phyloP scores from a whole-genome alignment of 352 stramenopile genomes.

The Phytopythium sindhum region DNA sequence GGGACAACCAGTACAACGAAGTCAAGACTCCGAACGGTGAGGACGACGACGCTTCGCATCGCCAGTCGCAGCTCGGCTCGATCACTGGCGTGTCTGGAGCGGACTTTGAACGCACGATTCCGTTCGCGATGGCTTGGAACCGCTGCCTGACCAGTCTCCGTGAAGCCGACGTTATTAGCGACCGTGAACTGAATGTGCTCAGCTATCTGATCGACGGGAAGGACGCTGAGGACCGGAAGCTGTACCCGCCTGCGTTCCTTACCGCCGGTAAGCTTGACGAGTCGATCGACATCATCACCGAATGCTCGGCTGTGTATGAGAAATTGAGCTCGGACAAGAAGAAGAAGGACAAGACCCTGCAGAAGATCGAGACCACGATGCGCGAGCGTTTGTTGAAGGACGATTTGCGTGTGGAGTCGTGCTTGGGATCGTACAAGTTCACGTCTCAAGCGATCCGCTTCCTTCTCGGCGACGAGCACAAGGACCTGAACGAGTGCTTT shows the following conservation, averaged over 20 bases:
- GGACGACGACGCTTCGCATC: conserved; percentile 53
- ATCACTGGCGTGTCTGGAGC: conserved; percentile 75
- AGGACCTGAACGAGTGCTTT: conserved; percentile 80
- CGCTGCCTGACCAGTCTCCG: conserved; percentile 69
- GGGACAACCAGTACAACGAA: conserved; percentile 55
- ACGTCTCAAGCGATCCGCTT: conserved; percentile 78
- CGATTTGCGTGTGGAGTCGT: conserved; percentile 75
- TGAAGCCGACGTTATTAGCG: conserved; percentile 79
- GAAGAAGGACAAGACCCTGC: conserved; percentile 84
- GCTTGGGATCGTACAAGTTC: conserved; percentile 87
- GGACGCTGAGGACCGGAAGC: conserved; percentile 62
- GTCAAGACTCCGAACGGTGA: conserved; percentile 63
- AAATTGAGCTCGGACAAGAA: conserved; percentile 86
- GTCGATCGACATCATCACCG: conserved; percentile 81
- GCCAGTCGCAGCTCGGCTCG: conserved; percentile 58
- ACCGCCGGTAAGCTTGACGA: conserved; percentile 86
- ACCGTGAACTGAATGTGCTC: conserved; percentile 82
- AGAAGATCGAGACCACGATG: conserved; percentile 88
- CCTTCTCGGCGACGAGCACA: conserved; percentile 81
- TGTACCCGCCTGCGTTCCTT: conserved; percentile 85
- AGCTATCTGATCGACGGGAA: conserved; percentile 87
- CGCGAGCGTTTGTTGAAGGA: conserved; percentile 82
- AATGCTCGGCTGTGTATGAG: conserved; percentile 77
- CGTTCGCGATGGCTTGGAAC: conserved; percentile 88
- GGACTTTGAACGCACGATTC: conserved; percentile 82